Base-by-base conservation (phyloP, 2,329 filamentous ascomycete species). In the Fusarium graminum region DNA sequence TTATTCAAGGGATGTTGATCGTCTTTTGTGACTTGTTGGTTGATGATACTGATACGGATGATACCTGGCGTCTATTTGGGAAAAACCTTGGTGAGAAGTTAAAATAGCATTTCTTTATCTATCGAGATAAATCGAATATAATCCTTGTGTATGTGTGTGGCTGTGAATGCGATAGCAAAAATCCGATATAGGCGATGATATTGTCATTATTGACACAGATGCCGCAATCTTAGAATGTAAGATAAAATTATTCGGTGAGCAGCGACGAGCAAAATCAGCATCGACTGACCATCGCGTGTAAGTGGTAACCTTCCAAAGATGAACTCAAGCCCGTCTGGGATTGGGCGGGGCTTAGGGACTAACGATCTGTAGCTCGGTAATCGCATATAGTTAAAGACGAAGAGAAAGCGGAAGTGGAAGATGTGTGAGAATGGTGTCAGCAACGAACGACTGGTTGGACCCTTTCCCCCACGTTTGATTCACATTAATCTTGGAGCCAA, bases 11-110 rank as follows among this genome's bases (percentile, higher is more conserved):
- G 39, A 49, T n/a, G 17, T 32, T 52, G 51, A 47, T 29, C 39
- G 61, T 64, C 52, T 63, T 44, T 25, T 28, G 26, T 32, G 26
- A 39, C 43, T 34, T 34, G 49, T 47, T 19, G 29, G 34, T 44
- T 63, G 22, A 26, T 63, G 39, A 40, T 58, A 51, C 45, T 34
- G 22, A 49, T 16, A 58, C 30, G 58, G 58, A 57, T 29, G 59
- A 51, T 69, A 69, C 63, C 66, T 68, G 54, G 58, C 49, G 49
- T 68, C 52, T 61, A 28, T 26, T 29, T 11, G 16, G 14, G 56
- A 42, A 47, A 52, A 25, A 42, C 13, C 47, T 42, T 55, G 29
- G 45, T 52, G 49, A 46, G 42, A 69, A 60, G 61, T 66, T 59
- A 6, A 38, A 57, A 30, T 52, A 38, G 40, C 26, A 10, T 17